A percentile compares a stretch with the other conserved stretches of the same genome.
Evolutionary conservation across 495 filamentous ascomycete species (phyloP).

Genomic region (Podospora didyma): DNA sequence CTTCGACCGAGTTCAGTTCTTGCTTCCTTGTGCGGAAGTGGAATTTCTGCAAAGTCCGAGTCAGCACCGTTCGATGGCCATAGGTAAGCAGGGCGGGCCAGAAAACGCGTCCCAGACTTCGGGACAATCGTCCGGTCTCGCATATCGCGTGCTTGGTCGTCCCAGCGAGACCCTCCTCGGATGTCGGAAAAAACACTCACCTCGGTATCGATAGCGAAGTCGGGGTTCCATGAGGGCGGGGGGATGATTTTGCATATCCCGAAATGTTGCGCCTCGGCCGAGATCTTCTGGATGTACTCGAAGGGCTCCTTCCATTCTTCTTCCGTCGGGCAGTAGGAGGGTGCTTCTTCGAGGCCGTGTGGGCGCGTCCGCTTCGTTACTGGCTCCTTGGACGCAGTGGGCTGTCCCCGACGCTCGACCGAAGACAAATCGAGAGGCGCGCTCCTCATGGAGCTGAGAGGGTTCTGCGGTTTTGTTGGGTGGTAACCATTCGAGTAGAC

Average conservation of each 20-base stretch:
- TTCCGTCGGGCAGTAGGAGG: slow-evolving; percentile 83
- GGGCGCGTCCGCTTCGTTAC: slow-evolving; percentile 69
- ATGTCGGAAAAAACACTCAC: slow-evolving; percentile 46
- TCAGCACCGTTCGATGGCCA: not conserved
- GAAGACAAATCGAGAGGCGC: slow-evolving; percentile 76
- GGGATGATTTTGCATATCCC: slow-evolving; percentile 95
- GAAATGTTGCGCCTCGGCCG: slow-evolving; percentile 75
- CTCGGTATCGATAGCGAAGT: slow-evolving; percentile 96
- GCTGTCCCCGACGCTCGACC: slow-evolving; percentile 84
- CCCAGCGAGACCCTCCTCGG: not conserved
- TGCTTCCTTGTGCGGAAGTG: slow-evolving; percentile 96
- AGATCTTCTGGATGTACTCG: slow-evolving; percentile 86
- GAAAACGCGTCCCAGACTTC: not conserved
- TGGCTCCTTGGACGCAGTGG: slow-evolving; percentile 68
- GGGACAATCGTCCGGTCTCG: not conserved
- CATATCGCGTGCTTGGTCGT: not conserved
- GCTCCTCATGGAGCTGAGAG: slow-evolving; percentile 50
- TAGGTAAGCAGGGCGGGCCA: not conserved
- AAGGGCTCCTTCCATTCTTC: slow-evolving; percentile 95
- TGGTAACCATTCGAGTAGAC: slow-evolving; percentile 52
- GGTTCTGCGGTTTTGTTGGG: slow-evolving; percentile 42
- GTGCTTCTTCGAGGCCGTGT: slow-evolving; percentile 84
- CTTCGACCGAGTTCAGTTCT: slow-evolving; percentile 97
- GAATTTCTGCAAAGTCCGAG: slow-evolving; percentile 62
- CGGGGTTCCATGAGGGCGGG: slow-evolving; percentile 87